Evolutionary conservation across 768 basidiomycete genomes (phyloP).

Genomic region (Mycena venus): DNA sequence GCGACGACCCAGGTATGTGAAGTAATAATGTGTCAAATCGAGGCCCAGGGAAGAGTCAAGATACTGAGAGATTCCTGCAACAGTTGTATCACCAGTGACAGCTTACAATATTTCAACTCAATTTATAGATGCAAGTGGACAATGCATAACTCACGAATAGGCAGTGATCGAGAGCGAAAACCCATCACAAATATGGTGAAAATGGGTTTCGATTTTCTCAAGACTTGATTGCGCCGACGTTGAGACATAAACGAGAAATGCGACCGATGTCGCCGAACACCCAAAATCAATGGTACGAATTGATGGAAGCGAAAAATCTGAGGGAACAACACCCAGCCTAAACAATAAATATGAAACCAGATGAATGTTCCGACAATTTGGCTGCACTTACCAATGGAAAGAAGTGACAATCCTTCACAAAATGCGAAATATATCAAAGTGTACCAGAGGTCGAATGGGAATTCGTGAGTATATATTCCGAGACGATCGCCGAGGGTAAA

Average conservation of each 20-base stretch:
- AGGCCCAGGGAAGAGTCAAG: neutral
- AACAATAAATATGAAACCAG: too few species aligned
- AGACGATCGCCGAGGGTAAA: neutral
- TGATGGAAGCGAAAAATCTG: neutral
- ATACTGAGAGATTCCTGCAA: neutral
- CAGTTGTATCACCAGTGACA: neutral
- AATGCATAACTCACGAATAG: neutral
- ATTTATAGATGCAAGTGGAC: neutral
- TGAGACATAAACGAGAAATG: slow-evolving; percentile 10
- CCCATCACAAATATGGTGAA: slow-evolving; percentile 2
- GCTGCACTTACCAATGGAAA: too few species aligned
- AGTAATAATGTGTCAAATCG: neutral
- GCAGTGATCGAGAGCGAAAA: neutral
- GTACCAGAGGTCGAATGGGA: neutral
- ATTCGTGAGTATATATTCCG: slow-evolving; percentile 1
- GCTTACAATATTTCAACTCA: neutral
- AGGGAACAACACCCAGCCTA: neutral
- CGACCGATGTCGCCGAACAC: neutral
- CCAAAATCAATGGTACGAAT: neutral
- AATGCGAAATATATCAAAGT: neutral
- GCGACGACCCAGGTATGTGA: neutral
- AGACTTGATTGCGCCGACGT: neutral
- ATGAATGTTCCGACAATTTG: too few species aligned
- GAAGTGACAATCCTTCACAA: too few species aligned
- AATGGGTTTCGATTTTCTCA: neutral